Evolutionary conservation across 2,329 filamentous ascomycete genomes (phyloP).

Genomic region (Aspergillus amoenus): DNA sequence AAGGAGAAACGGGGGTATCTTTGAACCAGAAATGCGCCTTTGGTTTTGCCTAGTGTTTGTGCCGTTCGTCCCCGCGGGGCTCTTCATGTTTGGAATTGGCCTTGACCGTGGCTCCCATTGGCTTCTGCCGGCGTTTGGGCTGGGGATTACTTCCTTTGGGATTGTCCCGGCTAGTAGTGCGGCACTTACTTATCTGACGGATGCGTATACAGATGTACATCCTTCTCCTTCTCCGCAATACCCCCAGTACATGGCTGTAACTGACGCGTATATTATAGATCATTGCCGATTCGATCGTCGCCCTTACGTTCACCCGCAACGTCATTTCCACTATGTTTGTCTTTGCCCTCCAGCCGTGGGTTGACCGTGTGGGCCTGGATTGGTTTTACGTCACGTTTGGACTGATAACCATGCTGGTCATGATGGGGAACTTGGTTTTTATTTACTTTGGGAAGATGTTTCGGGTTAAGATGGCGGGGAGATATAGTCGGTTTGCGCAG

Average conservation of each 20-base stretch:
- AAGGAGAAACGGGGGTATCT: constrained; percentile 39
- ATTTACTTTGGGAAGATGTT: neutral
- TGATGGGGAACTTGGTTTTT: neutral
- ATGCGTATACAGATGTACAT: neutral
- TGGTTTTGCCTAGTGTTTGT: constrained; percentile 24
- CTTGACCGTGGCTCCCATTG: neutral
- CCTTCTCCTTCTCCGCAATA: neutral
- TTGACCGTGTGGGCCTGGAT: neutral
- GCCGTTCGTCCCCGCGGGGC: neutral
- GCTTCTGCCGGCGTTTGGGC: neutral
- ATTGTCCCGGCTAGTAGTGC: constrained; percentile 22
- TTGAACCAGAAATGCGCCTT: constrained; percentile 48
- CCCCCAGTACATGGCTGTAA: neutral
- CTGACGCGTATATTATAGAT: constrained; percentile 32
- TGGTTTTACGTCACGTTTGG: neutral
- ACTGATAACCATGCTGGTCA: neutral
- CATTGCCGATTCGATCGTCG: constrained; percentile 48
- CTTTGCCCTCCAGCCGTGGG: constrained; percentile 38
- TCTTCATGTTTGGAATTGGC: neutral
- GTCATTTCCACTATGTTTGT: constrained; percentile 45
- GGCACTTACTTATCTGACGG: neutral
- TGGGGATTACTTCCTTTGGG: constrained; percentile 19
- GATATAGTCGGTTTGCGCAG: neutral
- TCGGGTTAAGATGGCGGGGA: neutral
- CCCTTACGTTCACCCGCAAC: constrained; percentile 48